phyloP scores from a whole-genome alignment of 768 basidiomycete genomes.

The Leccinellum rugosiceps region DNA sequence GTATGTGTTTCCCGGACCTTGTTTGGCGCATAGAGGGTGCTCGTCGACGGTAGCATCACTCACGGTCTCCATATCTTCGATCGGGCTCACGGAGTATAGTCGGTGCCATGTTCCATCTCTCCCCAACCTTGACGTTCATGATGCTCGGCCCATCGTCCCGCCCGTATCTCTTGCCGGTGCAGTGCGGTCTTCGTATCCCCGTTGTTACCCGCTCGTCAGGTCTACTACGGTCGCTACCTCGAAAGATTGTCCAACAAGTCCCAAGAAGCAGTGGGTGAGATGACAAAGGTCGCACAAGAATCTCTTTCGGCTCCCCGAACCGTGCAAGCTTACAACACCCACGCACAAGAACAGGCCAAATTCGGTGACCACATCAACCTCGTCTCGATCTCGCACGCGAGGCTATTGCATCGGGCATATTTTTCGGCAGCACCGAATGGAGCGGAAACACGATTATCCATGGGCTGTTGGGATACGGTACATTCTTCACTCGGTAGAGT shows the following conservation, averaged over 20 bases:
- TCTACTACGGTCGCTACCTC: constrained; percentile 94
- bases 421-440: constrained; percentile 90
- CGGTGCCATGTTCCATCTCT: not conserved
- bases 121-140: constrained; percentile 79
- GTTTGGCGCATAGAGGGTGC: not conserved
- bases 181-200: constrained; percentile 33
- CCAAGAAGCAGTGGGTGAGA: constrained; percentile 93
- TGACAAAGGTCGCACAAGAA: constrained; percentile 89
- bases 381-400: constrained; percentile 81
- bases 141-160: constrained; percentile 93
- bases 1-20: constrained; percentile 35
- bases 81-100: constrained; percentile 43
- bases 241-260: constrained; percentile 88
- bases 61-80: constrained; percentile 91
- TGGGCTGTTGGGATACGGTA: constrained; percentile 88
- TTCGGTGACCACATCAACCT: constrained; percentile 64
- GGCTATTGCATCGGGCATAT: constrained; percentile 86
- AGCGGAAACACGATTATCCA: constrained; percentile 91
- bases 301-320: constrained; percentile 84
- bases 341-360: constrained; percentile 68
- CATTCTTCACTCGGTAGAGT: constrained; percentile 13
- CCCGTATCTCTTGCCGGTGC: constrained; percentile 85
- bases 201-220: constrained; percentile 47
- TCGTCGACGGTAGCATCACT: constrained; percentile 43
- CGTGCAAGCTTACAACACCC: constrained; percentile 88